Percentiles rank a stretch among this genome's conserved stretches.
phyloP scores from a whole-genome alignment of 1,139 yeast species.

The Debaryomyces udenii region DNA sequence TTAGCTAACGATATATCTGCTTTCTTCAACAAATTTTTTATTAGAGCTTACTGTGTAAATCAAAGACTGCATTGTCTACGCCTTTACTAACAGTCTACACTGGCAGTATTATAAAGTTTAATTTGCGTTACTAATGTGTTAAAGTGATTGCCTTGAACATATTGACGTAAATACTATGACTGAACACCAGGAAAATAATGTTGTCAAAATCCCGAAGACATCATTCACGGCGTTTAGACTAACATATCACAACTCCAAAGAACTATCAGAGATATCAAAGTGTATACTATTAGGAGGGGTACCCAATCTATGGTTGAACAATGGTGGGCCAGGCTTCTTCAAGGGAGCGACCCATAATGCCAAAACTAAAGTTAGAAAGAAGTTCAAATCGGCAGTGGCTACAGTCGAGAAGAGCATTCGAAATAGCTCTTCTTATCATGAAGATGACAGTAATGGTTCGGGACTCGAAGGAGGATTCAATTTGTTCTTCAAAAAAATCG shows the following conservation, averaged over 20 bases:
- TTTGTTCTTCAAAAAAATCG: conserved; percentile 8
- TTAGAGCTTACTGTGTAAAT: too few species aligned
- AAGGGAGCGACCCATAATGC: conserved; percentile 17
- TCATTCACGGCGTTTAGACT: conserved; percentile 50
- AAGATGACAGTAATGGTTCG: conserved; percentile 2
- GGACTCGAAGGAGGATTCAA: conserved; percentile 14
- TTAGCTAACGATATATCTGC: too few species aligned
- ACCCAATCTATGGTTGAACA: conserved; percentile 63
- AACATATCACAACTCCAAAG: conserved; percentile 52
- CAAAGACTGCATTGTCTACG: too few species aligned
- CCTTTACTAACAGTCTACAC: too few species aligned
- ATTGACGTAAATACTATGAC: conserved; percentile 2
- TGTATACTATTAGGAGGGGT: conserved; percentile 63
- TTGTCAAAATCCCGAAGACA: conserved; percentile 14
- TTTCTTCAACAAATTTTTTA: too few species aligned
- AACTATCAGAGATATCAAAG: conserved; percentile 53
- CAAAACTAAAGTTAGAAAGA: conserved; percentile 19
- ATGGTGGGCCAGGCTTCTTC: conserved; percentile 25
- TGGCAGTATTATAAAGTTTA: too few species aligned
- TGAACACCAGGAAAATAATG: background rate
- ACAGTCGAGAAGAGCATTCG: conserved; percentile 19
- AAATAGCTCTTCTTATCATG: conserved; percentile 8
- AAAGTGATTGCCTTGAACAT: background rate
- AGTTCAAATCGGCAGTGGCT: conserved; percentile 17
- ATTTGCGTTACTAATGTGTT: background rate